A percentile compares a stretch with the other conserved stretches of the same genome.
phyloP scores from a whole-genome alignment of 2,329 filamentous ascomycete genomes.

The Nemania sp. region DNA sequence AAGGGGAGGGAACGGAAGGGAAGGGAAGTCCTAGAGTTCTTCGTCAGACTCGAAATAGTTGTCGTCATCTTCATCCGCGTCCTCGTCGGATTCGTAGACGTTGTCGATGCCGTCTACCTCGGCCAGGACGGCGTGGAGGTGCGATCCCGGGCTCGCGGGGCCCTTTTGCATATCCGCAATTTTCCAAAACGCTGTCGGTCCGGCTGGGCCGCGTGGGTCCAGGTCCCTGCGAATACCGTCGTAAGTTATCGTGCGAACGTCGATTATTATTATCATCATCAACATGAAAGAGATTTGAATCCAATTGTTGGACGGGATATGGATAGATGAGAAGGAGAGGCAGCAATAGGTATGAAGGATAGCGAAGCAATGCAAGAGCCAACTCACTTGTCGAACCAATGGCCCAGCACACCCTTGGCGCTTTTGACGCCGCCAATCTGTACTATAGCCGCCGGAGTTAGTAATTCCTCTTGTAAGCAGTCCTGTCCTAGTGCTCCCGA shows the following conservation, averaged over 20 bases:
- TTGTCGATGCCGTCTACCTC: conserved; percentile 12
- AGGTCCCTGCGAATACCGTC: conserved; percentile 56
- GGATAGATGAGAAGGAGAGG: background rate
- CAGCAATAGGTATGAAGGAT: background rate
- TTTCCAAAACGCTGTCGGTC: conserved; percentile 81
- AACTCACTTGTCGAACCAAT: conserved; percentile 75
- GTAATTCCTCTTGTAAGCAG: too few species aligned
- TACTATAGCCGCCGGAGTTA: too few species aligned
- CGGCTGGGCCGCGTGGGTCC: conserved; percentile 69
- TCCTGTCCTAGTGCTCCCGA: too few species aligned
- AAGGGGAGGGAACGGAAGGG: too few species aligned
- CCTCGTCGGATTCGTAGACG: conserved; percentile 1
- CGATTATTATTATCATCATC: background rate
- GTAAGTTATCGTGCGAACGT: background rate
- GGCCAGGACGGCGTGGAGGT: conserved; percentile 5
- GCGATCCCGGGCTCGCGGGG: background rate
- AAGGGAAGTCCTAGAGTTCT: too few species aligned
- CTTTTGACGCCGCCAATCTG: conserved; percentile 71
- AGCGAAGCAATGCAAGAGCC: background rate
- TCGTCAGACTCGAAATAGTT: background rate
- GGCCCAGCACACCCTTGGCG: conserved; percentile 70
- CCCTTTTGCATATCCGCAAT: conserved; percentile 53
- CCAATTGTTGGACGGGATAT: background rate
- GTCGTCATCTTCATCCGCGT: background rate
- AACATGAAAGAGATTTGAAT: background rate